Percentiles rank a stretch among this genome's conserved stretches.
Evolutionary conservation across 1,284 basidiomycete genomes (phyloP).

Genomic region (Ceratobasidium theobromae): DNA sequence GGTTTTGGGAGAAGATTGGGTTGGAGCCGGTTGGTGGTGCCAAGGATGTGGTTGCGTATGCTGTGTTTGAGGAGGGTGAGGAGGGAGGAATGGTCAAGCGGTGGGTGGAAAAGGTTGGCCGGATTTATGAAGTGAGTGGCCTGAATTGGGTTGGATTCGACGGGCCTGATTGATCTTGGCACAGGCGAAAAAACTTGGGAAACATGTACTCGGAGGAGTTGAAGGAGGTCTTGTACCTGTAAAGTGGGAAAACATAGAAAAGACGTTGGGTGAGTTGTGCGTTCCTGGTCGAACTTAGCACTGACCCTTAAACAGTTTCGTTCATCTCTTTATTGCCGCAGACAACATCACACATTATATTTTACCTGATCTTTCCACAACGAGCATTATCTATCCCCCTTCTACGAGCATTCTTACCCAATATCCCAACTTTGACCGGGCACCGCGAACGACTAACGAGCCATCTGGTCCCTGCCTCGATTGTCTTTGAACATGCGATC

Average conservation of each 20-base stretch:
- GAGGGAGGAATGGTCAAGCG: conserved; percentile 50
- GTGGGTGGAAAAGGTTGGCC: conserved; percentile 60
- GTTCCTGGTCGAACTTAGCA: neutral
- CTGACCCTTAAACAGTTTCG: conserved; percentile 45
- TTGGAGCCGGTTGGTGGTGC: conserved; percentile 65
- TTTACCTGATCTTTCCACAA: conserved; percentile 68
- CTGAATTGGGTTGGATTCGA: neutral
- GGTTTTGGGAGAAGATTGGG: conserved; percentile 82
- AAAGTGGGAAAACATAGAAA: conserved; percentile 65
- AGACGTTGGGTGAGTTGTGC: conserved; percentile 54
- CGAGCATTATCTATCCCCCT: conserved; percentile 48
- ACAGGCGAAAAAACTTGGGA: conserved; percentile 64
- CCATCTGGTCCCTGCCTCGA: conserved; percentile 56
- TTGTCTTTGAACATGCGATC: conserved; percentile 50
- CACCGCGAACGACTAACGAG: conserved; percentile 41
- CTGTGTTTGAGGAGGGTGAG: conserved; percentile 62
- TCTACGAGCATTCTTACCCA: neutral
- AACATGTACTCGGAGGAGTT: conserved; percentile 54
- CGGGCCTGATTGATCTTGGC: neutral
- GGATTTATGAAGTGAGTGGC: conserved; percentile 58
- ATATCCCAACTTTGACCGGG: neutral
- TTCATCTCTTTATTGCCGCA: conserved; percentile 54
- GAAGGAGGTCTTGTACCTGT: conserved; percentile 57
- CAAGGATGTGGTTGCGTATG: conserved; percentile 68
- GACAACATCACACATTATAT: conserved; percentile 51